Evolutionary conservation across 305 asterid species (phyloP).

Genomic region (Fraxinus paxiana): DNA sequence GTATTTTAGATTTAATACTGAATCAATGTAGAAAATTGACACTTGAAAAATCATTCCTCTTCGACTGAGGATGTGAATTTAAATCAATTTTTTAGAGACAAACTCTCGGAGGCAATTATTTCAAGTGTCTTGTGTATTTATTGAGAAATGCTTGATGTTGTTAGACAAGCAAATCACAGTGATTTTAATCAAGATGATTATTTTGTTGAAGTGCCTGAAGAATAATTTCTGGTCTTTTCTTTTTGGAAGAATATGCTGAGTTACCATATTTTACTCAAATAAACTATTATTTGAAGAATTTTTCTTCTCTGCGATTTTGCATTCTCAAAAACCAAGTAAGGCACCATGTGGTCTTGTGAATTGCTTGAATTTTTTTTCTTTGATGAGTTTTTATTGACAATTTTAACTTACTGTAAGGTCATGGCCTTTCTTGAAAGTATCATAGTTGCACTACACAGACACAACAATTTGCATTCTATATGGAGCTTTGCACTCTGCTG

Average conservation of each 20-base stretch:
- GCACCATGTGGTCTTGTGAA: slow-evolving; percentile 5
- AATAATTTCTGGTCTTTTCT: background rate
- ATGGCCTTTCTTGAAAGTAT: slow-evolving; percentile 27
- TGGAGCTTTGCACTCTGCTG: slow-evolving; percentile 47
- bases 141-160: background rate
- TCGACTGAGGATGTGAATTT: background rate
- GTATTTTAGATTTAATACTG: background rate
- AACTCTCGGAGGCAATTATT: background rate
- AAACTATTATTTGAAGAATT: background rate
- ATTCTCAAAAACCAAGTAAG: slow-evolving; percentile 18
- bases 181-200: background rate
- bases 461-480: slow-evolving; percentile 34
- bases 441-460: slow-evolving; percentile 43
- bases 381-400: slow-evolving; percentile 20
- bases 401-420: slow-evolving; percentile 23
- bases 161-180: background rate
- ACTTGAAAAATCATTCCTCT: background rate
- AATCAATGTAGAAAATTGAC: background rate
- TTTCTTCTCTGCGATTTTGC: background rate
- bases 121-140: background rate
- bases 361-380: slow-evolving; percentile 13
- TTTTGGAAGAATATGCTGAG: background rate
- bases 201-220: background rate
- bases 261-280: background rate
- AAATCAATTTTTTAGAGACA: background rate